phyloP scores from a whole-genome alignment of 2,329 filamentous ascomycete genomes.

The Aspergillus sp. region DNA sequence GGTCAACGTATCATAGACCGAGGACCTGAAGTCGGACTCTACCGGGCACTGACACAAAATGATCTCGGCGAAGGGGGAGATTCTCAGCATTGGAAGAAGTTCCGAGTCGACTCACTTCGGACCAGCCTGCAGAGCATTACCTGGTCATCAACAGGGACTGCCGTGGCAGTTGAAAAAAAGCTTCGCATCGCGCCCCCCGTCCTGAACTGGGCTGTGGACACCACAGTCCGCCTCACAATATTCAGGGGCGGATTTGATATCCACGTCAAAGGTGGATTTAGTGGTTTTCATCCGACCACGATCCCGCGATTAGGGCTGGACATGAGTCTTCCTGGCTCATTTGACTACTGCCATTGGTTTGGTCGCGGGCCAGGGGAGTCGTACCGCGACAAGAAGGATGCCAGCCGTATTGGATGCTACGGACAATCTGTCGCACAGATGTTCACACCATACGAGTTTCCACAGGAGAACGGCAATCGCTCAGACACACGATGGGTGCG shows the following conservation, averaged over 20 bases:
- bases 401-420: constrained; percentile 55
- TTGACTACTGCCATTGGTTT: constrained; percentile 57
- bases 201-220: constrained; percentile 58
- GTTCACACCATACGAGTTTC: constrained; percentile 61
- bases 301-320: constrained; percentile 63
- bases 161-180: constrained; percentile 41
- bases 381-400: constrained; percentile 64
- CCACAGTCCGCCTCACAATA: constrained; percentile 54
- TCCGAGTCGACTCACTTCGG: constrained; percentile 34
- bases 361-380: constrained; percentile 64
- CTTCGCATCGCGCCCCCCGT: constrained; percentile 58
- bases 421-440: constrained; percentile 45
- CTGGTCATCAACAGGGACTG: constrained; percentile 18
- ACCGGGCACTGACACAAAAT: constrained; percentile 65
- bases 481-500: constrained; percentile 59
- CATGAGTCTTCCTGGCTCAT: constrained; percentile 47
- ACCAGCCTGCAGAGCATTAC: constrained; percentile 33
- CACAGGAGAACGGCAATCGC: constrained; percentile 66
- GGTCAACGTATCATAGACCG: constrained; percentile 5
- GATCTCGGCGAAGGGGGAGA: constrained; percentile 52
- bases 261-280: constrained; percentile 44
- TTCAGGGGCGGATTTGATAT: constrained; percentile 34
- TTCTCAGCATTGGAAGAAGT: constrained; percentile 55
- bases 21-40: constrained; percentile 46
- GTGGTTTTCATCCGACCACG: constrained; percentile 30